Evolutionary conservation across 2,329 filamentous ascomycete species (phyloP).

Genomic region (Fusarium nurragi): DNA sequence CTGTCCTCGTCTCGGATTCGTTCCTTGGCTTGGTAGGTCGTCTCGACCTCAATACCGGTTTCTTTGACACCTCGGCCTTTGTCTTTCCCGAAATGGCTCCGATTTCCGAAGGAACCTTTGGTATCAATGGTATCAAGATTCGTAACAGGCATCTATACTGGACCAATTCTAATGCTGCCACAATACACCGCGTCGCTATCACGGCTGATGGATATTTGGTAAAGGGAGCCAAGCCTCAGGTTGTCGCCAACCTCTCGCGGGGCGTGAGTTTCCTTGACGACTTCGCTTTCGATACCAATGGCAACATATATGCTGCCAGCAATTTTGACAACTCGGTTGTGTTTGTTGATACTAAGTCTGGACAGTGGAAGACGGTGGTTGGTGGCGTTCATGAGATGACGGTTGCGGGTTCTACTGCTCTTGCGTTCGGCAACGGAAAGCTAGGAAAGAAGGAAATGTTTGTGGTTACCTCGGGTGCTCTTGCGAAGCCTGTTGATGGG

Average conservation of each 20-base stretch:
- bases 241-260: slow-evolving; percentile 30
- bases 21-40: slow-evolving; percentile 2
- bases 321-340: slow-evolving; percentile 39
- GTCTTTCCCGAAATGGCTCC: slow-evolving; percentile 8
- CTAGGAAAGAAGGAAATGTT: slow-evolving; percentile 23
- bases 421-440: slow-evolving; percentile 29
- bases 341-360: slow-evolving; percentile 20
- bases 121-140: slow-evolving; percentile 2
- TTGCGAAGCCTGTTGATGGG: slow-evolving; percentile 28
- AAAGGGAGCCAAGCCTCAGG: slow-evolving; percentile 30
- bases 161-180: slow-evolving; percentile 13
- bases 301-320: slow-evolving; percentile 35
- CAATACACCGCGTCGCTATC: slow-evolving; percentile 27
- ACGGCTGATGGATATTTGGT: slow-evolving; percentile 15
- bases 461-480: slow-evolving; percentile 25
- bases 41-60: neutral
- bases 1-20: slow-evolving; percentile 9
- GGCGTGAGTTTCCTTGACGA: slow-evolving; percentile 33
- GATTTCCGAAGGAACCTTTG: neutral
- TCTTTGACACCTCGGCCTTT: slow-evolving; percentile 1
- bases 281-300: slow-evolving; percentile 30
- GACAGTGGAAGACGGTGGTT: slow-evolving; percentile 22
- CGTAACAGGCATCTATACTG: neutral
- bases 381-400: slow-evolving; percentile 25
- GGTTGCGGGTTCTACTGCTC: slow-evolving; percentile 36